phyloP scores from a whole-genome alignment of 2,329 filamentous ascomycete species.

The Stachybotrys echinatus region DNA sequence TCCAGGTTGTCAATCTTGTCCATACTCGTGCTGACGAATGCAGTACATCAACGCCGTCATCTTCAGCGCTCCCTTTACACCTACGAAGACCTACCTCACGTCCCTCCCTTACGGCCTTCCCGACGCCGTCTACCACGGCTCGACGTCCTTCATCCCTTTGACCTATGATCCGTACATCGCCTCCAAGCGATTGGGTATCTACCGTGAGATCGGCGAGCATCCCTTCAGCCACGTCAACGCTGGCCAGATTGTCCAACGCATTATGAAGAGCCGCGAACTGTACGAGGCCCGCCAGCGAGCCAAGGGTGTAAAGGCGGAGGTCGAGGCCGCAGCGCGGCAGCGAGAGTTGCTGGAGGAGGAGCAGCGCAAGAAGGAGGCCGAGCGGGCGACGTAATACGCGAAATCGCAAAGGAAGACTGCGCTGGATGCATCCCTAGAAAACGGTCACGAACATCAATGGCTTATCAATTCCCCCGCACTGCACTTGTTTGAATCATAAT shows the following conservation, averaged over 20 bases:
- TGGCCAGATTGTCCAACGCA: slow-evolving; percentile 83
- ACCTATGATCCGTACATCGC: slow-evolving; percentile 78
- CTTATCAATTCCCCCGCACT: neutral
- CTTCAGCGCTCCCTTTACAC: slow-evolving; percentile 85
- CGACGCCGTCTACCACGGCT: slow-evolving; percentile 89
- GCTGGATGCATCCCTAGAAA: neutral
- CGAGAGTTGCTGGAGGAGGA: slow-evolving; percentile 59
- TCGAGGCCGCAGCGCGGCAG: slow-evolving; percentile 61
- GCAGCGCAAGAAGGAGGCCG: slow-evolving; percentile 43
- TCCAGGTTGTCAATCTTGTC: neutral
- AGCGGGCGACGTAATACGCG: slow-evolving; percentile 18
- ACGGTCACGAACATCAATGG: neutral
- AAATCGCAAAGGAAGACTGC: neutral
- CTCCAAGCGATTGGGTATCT: slow-evolving; percentile 78
- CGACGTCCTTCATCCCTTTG: slow-evolving; percentile 80
- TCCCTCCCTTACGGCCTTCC: slow-evolving; percentile 70
- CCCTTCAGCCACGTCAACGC: slow-evolving; percentile 85
- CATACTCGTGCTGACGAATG: neutral
- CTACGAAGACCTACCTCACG: slow-evolving; percentile 71
- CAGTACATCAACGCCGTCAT: slow-evolving; percentile 84
- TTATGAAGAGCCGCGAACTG: slow-evolving; percentile 77
- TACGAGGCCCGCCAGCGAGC: slow-evolving; percentile 89
- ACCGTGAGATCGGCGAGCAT: slow-evolving; percentile 71
- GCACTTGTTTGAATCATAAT: neutral
- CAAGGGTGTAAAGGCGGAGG: slow-evolving; percentile 81